Percentiles rank a stretch among this genome's conserved stretches.
Evolutionary conservation across 306 rosid species (phyloP).

Genomic region (Hippophae gyantsensis): DNA sequence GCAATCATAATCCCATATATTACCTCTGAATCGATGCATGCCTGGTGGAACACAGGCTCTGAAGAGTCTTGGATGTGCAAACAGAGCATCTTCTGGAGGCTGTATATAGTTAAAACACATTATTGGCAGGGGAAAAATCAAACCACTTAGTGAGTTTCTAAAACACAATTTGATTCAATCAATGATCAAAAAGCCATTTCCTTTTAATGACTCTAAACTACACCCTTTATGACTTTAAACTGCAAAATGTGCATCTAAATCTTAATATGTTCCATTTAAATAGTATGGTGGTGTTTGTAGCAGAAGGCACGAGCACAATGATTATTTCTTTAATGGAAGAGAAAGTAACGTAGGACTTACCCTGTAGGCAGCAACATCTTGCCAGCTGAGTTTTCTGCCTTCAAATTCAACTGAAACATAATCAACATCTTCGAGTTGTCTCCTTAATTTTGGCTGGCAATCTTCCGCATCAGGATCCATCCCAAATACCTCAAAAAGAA

Average conservation of each 20-base stretch:
- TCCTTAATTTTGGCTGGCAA: constrained; percentile 71
- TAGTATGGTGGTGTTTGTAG: too few species aligned
- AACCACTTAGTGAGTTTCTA: too few species aligned
- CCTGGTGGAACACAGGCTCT: constrained; percentile 97
- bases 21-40: constrained; percentile 93
- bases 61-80: constrained; percentile 87
- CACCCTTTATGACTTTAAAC: not conserved
- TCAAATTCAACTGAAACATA: constrained; percentile 83
- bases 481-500: constrained; percentile 95
- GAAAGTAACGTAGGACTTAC: constrained; percentile 34
- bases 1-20: constrained; percentile 84
- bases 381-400: constrained; percentile 77
- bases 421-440: constrained; percentile 95
- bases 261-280: too few species aligned
- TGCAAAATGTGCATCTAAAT: not conserved
- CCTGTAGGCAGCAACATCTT: constrained; percentile 76
- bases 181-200: not conserved
- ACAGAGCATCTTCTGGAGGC: constrained; percentile 97
- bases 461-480: constrained; percentile 88
- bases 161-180: too few species aligned
- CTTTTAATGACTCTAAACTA: not conserved
- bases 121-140: not conserved
- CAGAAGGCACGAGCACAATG: too few species aligned
- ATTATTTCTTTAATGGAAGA: not conserved
- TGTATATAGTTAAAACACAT: constrained; percentile 31